Evolutionary conservation across 768 basidiomycete species (phyloP).

Genomic region (Asterophora parasitica): DNA sequence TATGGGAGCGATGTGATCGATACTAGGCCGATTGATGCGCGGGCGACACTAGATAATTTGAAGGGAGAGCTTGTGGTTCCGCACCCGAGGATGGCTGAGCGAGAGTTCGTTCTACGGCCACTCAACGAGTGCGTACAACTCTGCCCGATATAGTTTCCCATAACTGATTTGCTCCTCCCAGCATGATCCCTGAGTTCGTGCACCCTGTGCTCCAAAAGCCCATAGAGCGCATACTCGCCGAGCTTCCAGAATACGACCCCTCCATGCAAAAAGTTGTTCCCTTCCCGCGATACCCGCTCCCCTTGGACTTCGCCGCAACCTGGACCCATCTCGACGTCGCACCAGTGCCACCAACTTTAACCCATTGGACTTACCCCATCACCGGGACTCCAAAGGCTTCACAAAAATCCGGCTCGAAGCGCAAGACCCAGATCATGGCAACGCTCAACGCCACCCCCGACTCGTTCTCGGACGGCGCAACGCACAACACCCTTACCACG

Average conservation of each 20-base stretch:
- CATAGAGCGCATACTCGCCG: constrained; percentile 41
- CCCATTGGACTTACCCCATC: constrained; percentile 44
- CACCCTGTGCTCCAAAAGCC: constrained; percentile 57
- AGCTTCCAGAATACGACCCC: constrained; percentile 32
- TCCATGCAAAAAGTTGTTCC: constrained; percentile 73
- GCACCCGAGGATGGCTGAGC: constrained; percentile 73
- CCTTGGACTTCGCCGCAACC: constrained; percentile 6
- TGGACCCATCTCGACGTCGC: constrained; percentile 23
- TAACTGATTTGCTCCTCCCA: constrained; percentile 23
- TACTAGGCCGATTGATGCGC: constrained; percentile 39
- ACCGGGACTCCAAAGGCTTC: constrained; percentile 11
- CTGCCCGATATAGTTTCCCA: neutral
- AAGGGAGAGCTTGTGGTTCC: constrained; percentile 76
- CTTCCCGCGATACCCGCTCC: constrained; percentile 54
- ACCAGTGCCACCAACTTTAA: constrained; percentile 41
- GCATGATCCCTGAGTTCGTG: constrained; percentile 72
- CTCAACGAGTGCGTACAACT: constrained; percentile 70
- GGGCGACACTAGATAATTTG: constrained; percentile 44
- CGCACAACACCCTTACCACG: constrained; percentile 43
- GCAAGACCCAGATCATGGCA: constrained; percentile 76
- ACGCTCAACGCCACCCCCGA: constrained; percentile 93
- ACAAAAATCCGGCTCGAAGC: constrained; percentile 7
- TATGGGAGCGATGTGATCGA: constrained; percentile 64
- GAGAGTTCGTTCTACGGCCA: constrained; percentile 91
- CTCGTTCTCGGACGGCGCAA: constrained; percentile 88